Evolutionary conservation across 2,329 filamentous ascomycete genomes (phyloP), one percentile per base, ranked within the genome.

Genomic region (Fusarium albosuccineum): DNA sequence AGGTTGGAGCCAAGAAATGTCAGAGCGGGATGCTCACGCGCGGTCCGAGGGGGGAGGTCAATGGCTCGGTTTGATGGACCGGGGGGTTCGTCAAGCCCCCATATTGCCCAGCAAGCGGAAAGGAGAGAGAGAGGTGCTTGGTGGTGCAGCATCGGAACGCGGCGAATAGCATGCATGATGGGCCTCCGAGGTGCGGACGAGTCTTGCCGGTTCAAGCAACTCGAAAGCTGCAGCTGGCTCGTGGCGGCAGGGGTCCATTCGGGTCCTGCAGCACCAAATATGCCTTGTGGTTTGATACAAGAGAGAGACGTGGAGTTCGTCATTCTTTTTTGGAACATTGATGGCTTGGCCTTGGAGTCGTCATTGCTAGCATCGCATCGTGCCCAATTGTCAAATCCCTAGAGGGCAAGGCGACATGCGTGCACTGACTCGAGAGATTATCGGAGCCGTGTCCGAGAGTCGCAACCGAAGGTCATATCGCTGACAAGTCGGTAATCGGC

Each of bases 161-260:
- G 45, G 58, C 44, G 36, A 39, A 16, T 39, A 22, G 22, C 22
- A 7, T 39, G 36, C 36, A 7, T 39, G 22, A 40, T 56, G 45
- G 14, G 45, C 27, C 22, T 22, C 41, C 40, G 34, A 42, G 16
- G 16, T 6, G 46, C 36, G 45, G 41, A 37, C 34, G 42, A 50
- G 63, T 42, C 52, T 67, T 67, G 33, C 64, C 64, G 16, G 14
- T 67, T 67, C 37, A 11, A 67, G 64, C 56, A 61, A 52, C 10
- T 42, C 22, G 42, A 26, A 10, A 30, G 56, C 40, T 16, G 26
- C 22, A 39, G 16, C 33, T 13, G 42, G n/a, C 8, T 44, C 29
- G 61, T 68, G 57, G 65, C 61, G 65, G 16, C 53, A 66, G 45
- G 64, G 64, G 22, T 54, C 8, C 9, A 13, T 5, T 29, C 49